Conservation (phyloP, 139 green algal genomes). For the Closterium sp. region DNA sequence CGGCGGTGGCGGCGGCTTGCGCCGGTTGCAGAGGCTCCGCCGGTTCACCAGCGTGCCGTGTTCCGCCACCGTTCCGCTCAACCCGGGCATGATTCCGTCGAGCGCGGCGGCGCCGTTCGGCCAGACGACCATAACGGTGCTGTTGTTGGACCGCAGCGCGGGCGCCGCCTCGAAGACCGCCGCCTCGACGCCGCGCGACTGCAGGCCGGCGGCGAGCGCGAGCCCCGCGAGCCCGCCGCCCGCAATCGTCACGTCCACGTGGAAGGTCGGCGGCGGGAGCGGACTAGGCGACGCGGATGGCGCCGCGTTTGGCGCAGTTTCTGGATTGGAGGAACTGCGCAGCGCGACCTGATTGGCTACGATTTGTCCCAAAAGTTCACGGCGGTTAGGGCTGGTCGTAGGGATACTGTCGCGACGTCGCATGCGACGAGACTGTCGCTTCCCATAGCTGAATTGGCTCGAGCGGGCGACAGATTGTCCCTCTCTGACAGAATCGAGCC, state of each 20-base stretch:
- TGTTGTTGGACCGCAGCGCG: slow-evolving; percentile 46
- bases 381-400: no score
- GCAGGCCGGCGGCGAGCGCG: slow-evolving; percentile 51
- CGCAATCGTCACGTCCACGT: slow-evolving; percentile 32
- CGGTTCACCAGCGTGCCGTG: neutral
- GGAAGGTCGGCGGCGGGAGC: neutral
- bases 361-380: no score
- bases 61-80: neutral
- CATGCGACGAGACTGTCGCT: no score
- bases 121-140: slow-evolving; percentile 56
- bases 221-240: slow-evolving; percentile 58
- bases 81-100: slow-evolving; percentile 29
- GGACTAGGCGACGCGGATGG: neutral
- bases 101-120: slow-evolving; percentile 50
- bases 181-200: neutral
- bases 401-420: no score
- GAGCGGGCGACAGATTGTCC: no score
- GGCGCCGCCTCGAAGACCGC: slow-evolving; percentile 30
- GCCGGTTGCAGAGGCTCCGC: neutral
- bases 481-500: no score
- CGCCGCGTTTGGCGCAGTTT: neutral
- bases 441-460: no score
- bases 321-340: neutral
- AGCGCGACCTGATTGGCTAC: no score
- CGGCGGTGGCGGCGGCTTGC: neutral